A percentile compares a stretch with the other conserved stretches of the same genome.
Evolutionary conservation across 805 yeast species (phyloP).

Genomic region (Candida sithepensis): DNA sequence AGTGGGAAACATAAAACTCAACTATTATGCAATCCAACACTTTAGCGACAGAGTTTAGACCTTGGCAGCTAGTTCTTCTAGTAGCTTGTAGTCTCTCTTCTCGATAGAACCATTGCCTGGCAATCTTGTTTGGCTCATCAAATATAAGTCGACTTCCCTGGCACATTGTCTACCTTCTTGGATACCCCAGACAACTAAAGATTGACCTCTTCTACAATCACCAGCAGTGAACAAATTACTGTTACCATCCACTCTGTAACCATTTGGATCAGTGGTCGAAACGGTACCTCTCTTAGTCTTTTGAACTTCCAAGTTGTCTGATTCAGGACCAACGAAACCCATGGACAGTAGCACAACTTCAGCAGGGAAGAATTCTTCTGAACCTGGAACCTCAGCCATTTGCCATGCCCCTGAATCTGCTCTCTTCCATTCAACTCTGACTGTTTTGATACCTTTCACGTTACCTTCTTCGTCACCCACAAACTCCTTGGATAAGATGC

Average conservation of each 20-base stretch:
- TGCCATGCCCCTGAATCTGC: constrained; percentile 97
- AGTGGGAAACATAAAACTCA: not conserved
- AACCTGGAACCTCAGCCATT: constrained; percentile 95
- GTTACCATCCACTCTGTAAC: constrained; percentile 60
- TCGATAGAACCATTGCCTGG: constrained; percentile 95
- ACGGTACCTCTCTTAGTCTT: constrained; percentile 86
- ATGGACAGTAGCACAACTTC: constrained; percentile 90
- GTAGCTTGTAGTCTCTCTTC: constrained; percentile 72
- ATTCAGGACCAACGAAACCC: constrained; percentile 98
- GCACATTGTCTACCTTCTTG: constrained; percentile 99
- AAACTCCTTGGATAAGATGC: constrained; percentile 92
- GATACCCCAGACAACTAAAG: constrained; percentile 98
- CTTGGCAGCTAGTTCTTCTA: constrained; percentile 72
- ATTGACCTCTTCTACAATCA: constrained; percentile 98
- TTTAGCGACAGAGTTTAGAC: constrained; percentile 29
- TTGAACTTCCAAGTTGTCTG: constrained; percentile 63
- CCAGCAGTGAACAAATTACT: constrained; percentile 91
- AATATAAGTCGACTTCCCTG: constrained; percentile 76
- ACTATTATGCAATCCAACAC: not conserved
- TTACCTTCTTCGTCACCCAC: constrained; percentile 93
- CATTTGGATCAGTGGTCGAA: constrained; percentile 53
- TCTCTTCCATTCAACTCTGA: constrained; percentile 97
- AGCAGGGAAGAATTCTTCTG: constrained; percentile 92
- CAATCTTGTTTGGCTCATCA: constrained; percentile 75
- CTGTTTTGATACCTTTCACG: constrained; percentile 92